Percentiles rank a stretch among this genome's conserved stretches.
Conservation (phyloP, 179 eudicot genomes). For the Amaranthus tricolor region DNA sequence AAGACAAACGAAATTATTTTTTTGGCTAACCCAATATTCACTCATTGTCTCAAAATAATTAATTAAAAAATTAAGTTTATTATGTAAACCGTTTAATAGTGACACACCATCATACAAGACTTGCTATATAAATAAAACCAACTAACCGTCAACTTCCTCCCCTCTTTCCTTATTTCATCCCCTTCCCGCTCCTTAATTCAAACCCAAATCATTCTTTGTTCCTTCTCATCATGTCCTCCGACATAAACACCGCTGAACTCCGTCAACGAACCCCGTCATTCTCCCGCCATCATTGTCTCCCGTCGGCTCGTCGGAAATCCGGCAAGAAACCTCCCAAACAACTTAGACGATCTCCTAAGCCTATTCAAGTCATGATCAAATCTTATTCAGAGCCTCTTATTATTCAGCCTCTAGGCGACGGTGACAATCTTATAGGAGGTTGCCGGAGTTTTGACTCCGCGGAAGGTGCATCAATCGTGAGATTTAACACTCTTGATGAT, state of each 20-base stretch:
- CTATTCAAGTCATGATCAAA: conserved; percentile 28
- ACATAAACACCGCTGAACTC: conserved; percentile 1
- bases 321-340: conserved; percentile 11
- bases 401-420: conserved; percentile 10
- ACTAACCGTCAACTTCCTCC: conserved; percentile 27
- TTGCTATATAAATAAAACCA: background rate
- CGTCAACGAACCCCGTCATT: conserved; percentile 14
- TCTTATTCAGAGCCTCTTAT: conserved; percentile 49
- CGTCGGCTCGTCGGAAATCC: conserved; percentile 10
- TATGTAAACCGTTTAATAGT: no score
- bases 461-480: conserved; percentile 26
- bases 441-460: conserved; percentile 21
- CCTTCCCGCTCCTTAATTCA: background rate
- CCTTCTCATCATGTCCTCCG: conserved; percentile 27
- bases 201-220: background rate
- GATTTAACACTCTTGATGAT: conserved; percentile 41
- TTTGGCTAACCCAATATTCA: no score
- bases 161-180: background rate
- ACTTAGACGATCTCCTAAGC: conserved; percentile 18
- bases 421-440: conserved; percentile 11
- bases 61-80: background rate
- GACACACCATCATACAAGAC: background rate
- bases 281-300: conserved; percentile 10
- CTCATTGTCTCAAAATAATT: background rate
- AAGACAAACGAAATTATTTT: no score